Evolutionary conservation across 2,329 filamentous ascomycete genomes (phyloP).

Genomic region (Cercospora sesami): DNA sequence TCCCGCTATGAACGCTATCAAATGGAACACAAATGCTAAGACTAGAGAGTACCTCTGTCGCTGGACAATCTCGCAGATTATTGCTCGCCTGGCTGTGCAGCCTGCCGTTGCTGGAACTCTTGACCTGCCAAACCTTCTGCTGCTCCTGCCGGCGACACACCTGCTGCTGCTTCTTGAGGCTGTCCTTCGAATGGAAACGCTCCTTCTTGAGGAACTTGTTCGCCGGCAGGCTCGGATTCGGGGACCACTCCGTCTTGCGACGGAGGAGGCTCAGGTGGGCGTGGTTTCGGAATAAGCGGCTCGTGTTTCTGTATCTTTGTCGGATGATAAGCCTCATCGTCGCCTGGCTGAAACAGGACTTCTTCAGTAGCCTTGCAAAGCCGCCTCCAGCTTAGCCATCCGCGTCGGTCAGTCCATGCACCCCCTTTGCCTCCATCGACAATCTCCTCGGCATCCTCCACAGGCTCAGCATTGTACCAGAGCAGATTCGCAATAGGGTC

Average conservation of each 20-base stretch:
- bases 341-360: slow-evolving; percentile 22
- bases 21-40: neutral
- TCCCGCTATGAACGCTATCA: slow-evolving; percentile 15
- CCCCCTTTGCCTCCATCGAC: slow-evolving; percentile 25
- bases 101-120: neutral
- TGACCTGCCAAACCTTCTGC: neutral
- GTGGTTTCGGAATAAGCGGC: neutral
- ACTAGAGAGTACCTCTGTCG: neutral
- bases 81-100: neutral
- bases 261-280: neutral
- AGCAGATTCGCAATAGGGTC: slow-evolving; percentile 29
- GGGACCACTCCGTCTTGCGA: neutral
- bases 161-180: neutral
- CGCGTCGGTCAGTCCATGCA: slow-evolving; percentile 34
- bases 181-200: neutral
- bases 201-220: neutral
- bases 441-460: slow-evolving; percentile 29
- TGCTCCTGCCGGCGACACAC: neutral
- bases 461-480: slow-evolving; percentile 31
- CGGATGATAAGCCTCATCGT: slow-evolving; percentile 25
- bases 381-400: slow-evolving; percentile 34
- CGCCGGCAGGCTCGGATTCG: neutral
- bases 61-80: neutral
- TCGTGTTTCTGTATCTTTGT: neutral
- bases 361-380: slow-evolving; percentile 30